A percentile compares a stretch with the other conserved stretches of the same genome.
Evolutionary conservation across 441 rosid species (phyloP).

Genomic region (Pelargonium fulgidum): DNA sequence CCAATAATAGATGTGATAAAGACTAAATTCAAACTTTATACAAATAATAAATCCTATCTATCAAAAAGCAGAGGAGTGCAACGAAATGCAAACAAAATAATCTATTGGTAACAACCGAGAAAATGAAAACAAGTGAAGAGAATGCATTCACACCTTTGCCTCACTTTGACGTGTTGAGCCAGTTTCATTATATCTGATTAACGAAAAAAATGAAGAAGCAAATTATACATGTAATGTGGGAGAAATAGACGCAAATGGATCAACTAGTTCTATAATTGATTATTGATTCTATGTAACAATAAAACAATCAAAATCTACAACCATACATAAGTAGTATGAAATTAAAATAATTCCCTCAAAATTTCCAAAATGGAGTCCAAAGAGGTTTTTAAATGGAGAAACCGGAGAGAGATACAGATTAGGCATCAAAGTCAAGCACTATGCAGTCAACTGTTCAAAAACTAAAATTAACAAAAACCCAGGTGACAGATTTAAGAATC

Average conservation of each 20-base stretch:
- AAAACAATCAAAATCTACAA: not conserved
- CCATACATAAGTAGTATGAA: not conserved
- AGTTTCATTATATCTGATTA: slow-evolving; percentile 59
- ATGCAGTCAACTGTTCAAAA: not conserved
- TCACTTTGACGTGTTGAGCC: slow-evolving; percentile 70
- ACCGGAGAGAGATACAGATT: not conserved
- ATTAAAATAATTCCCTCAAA: not conserved
- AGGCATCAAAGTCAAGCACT: not conserved
- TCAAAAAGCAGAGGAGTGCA: not conserved
- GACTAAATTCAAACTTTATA: not conserved
- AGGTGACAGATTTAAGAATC: not conserved
- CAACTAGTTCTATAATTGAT: not conserved
- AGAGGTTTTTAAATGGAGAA: not conserved
- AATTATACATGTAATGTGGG: slow-evolving; percentile 4
- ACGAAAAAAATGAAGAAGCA: slow-evolving; percentile 8
- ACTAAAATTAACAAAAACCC: not conserved
- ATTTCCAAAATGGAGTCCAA: not conserved
- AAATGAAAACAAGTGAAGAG: not conserved
- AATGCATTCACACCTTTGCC: slow-evolving; percentile 59
- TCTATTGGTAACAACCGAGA: not conserved
- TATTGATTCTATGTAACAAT: not conserved
- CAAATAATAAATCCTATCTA: not conserved
- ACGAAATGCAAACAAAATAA: not conserved
- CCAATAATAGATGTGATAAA: not conserved
- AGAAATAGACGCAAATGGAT: not conserved